Evolutionary conservation across 768 basidiomycete genomes (phyloP).

Genomic region (Rhizopogon vulgaris): DNA sequence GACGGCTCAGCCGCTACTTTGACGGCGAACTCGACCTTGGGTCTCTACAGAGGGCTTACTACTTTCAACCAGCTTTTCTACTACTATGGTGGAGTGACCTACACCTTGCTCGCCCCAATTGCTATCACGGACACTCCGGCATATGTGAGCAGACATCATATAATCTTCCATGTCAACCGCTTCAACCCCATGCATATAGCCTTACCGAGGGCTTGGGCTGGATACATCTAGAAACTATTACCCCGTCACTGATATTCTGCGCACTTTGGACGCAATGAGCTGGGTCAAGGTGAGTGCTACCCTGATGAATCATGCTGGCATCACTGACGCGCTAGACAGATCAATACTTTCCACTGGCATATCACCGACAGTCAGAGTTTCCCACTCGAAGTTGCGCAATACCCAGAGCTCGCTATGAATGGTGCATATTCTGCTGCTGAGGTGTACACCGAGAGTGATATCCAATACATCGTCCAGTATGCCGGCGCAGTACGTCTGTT

Average conservation of each 20-base stretch:
- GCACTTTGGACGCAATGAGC: constrained; percentile 48
- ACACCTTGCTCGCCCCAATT: constrained; percentile 35
- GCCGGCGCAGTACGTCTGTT: constrained; percentile 55
- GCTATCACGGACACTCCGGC: constrained; percentile 40
- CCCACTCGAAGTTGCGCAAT: constrained; percentile 59
- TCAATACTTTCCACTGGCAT: constrained; percentile 84
- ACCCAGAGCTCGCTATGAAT: constrained; percentile 49
- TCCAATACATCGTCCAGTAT: constrained; percentile 56
- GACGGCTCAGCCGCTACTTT: constrained; percentile 32
- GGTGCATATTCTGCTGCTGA: constrained; percentile 61
- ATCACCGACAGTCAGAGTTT: constrained; percentile 78
- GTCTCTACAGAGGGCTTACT: constrained; percentile 46
- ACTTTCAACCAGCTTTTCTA: constrained; percentile 55
- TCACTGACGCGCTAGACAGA: constrained; percentile 25
- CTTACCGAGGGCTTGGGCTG: constrained; percentile 36
- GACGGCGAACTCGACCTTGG: constrained; percentile 40
- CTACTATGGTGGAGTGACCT: constrained; percentile 24
- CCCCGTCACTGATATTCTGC: constrained; percentile 30
- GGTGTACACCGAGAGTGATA: constrained; percentile 50
- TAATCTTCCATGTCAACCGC: not conserved
- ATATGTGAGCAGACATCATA: constrained; percentile 28
- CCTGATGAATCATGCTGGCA: not conserved
- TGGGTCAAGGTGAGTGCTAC: constrained; percentile 36
- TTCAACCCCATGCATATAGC: constrained; percentile 11
- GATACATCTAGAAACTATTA: constrained; percentile 43